These are phyloP conservation scores for Aspergillus persii DNA, from an alignment of 2,329 filamentous ascomycete species.

Conservation along the genomic window DNA sequence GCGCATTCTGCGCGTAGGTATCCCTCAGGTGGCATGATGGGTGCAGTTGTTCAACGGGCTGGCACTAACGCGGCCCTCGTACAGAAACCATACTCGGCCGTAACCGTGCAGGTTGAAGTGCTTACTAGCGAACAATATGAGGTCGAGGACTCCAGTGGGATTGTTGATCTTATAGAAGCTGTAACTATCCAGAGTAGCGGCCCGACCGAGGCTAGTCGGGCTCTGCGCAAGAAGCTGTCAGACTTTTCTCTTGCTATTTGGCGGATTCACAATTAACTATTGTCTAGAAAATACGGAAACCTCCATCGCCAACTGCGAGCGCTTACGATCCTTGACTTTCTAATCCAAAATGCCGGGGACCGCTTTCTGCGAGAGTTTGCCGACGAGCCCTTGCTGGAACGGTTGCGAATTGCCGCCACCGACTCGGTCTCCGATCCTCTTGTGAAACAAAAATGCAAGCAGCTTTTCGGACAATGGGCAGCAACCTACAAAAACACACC, in stretches of 20 bases:
- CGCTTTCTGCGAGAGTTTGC: constrained; percentile 84
- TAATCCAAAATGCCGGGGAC: constrained; percentile 90
- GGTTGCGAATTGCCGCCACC: constrained; percentile 81
- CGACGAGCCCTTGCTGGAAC: constrained; percentile 88
- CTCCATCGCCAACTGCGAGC: constrained; percentile 89
- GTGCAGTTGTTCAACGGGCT: not conserved
- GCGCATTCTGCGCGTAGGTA: not conserved
- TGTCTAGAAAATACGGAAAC: constrained; percentile 78
- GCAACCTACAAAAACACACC: constrained; percentile 74
- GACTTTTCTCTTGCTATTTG: constrained; percentile 23
- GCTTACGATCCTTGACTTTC: constrained; percentile 81
- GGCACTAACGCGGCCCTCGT: not conserved
- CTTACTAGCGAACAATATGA: constrained; percentile 87
- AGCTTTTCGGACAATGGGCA: constrained; percentile 85
- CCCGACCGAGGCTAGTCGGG: constrained; percentile 83
- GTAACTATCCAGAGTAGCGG: constrained; percentile 86
- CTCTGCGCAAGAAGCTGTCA: constrained; percentile 90
- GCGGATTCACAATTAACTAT: constrained; percentile 9
- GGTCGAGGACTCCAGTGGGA: constrained; percentile 85
- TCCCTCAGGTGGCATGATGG: not conserved
- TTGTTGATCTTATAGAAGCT: constrained; percentile 91
- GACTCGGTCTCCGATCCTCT: constrained; percentile 79
- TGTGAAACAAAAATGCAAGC: constrained; percentile 84
- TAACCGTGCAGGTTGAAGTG: constrained; percentile 88
- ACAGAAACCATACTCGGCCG: constrained; percentile 85